Conservation (phyloP, 148 eudicot species). For the Dianthus caryophyllus region DNA sequence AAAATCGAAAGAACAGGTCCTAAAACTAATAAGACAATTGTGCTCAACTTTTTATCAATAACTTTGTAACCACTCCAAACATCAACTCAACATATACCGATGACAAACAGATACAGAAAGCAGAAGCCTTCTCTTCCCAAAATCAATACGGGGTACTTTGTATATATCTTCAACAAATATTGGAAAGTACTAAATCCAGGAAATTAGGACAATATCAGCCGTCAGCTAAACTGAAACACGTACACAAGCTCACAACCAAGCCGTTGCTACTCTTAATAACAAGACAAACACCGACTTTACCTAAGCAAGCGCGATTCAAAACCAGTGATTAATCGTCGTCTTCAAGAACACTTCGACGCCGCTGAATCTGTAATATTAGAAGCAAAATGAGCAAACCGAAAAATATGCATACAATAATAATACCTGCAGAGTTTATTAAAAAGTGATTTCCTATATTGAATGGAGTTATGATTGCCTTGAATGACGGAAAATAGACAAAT, state of each 20-base stretch:
- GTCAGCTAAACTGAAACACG: neutral
- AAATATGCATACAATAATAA: neutral
- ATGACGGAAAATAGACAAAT: too few relatives aligned
- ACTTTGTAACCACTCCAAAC: neutral
- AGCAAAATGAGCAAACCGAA: constrained; percentile 12
- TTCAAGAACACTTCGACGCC: constrained; percentile 96
- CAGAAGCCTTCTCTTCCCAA: neutral
- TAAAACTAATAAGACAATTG: neutral
- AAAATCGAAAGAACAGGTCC: too few relatives aligned
- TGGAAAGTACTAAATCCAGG: neutral
- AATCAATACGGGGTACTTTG: too few relatives aligned
- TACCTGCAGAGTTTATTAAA: neutral
- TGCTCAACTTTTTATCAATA: neutral
- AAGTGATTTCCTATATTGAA: too few relatives aligned
- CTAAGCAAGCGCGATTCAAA: neutral
- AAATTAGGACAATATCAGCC: neutral
- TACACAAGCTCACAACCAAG: neutral
- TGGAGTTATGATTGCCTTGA: too few relatives aligned
- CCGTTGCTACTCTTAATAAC: neutral
- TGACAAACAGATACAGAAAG: neutral
- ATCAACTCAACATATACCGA: neutral
- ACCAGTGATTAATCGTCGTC: constrained; percentile 62
- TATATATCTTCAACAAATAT: neutral
- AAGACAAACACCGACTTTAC: neutral
- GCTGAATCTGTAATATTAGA: constrained; percentile 57